Conservation (phyloP, 768 basidiomycete genomes). For the Panellus pusillus region DNA sequence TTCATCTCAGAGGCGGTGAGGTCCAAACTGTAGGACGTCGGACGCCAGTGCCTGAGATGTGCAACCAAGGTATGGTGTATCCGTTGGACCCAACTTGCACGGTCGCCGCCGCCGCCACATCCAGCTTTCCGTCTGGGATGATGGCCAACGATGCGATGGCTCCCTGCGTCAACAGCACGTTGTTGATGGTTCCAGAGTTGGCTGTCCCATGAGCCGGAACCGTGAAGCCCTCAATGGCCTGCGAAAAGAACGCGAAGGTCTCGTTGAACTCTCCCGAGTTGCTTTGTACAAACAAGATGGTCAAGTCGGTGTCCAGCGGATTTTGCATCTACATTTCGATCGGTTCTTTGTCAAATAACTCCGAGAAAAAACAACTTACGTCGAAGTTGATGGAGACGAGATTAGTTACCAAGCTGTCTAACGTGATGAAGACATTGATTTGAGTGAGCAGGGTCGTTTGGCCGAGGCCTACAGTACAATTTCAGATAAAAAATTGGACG, state of each 20-base stretch:
- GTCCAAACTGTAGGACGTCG: constrained; percentile 47
- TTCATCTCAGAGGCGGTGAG: constrained; percentile 24
- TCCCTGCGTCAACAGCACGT: constrained; percentile 62
- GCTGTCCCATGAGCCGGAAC: constrained; percentile 58
- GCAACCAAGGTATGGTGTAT: constrained; percentile 66
- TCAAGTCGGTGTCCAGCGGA: constrained; percentile 57
- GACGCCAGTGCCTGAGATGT: constrained; percentile 52
- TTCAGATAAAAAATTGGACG: neutral
- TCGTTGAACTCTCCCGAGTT: constrained; percentile 52
- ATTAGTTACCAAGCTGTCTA: constrained; percentile 49
- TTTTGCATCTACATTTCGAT: constrained; percentile 42
- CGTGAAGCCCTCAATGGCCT: constrained; percentile 53
- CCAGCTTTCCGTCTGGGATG: constrained; percentile 53
- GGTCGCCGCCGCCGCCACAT: constrained; percentile 52
- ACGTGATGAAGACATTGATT: constrained; percentile 52
- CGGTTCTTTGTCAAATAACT: neutral
- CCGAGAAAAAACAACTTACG: constrained; percentile 33
- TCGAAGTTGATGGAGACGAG: constrained; percentile 57
- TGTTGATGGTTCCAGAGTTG: constrained; percentile 57
- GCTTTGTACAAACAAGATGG: constrained; percentile 56
- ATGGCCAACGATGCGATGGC: constrained; percentile 56
- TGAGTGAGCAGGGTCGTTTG: constrained; percentile 58
- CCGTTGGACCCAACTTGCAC: constrained; percentile 49
- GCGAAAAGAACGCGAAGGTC: constrained; percentile 59
- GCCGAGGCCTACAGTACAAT: constrained; percentile 40